Base-by-base conservation (phyloP, 345 rosid species). In the Linum trigynum region DNA sequence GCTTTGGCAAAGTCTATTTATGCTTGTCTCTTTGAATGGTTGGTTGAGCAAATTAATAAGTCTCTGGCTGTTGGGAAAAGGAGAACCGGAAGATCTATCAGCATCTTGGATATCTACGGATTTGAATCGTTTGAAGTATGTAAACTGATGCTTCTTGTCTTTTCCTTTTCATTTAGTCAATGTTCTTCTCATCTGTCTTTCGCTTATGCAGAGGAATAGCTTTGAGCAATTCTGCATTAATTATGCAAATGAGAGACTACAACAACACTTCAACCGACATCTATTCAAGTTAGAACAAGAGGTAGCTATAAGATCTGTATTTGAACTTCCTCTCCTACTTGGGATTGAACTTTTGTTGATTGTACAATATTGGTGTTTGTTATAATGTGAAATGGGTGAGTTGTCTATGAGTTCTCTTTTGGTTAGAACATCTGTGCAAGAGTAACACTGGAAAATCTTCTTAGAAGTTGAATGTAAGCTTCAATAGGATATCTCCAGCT, bases 141-240 rank as follows among this genome's bases (percentile, higher is more conserved):
- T 65, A 65, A 16, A 11, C 57, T 5, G 60, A 39, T 12, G 50
- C 43, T 62, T 39, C 50, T 39, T 2, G 42, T 12, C 14, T 0
- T 62, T 39, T 40, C 23, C 23, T 39, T 62, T 45, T 41, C 23
- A 7, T 40, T 48, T 43, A 55, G 38, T 56, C 56, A 37, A 38
- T 69, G 32, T 37, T 59, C 63, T 66, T 64, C 76, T 68, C 42
- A 57, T 5, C 57, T 64, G 38, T 71, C 63, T 8, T 58, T 57
- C 67, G 35, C 69, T 67, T 77, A 37, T 79, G 83, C 89, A 94
- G 99, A 88, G 84, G 68, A 94, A 94, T 80, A 94, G 99, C 77
- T 94, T 94, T 76, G 99, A 94, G 85, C 99, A 94, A 75, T 92
- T 92, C 67, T 92, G 98, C 80, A 92, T 92, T 76, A 92, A 92